Percentiles rank a stretch among this genome's conserved stretches.
Conservation (phyloP, 2,329 filamentous ascomycete genomes). For the Dissoconium aciculare region DNA sequence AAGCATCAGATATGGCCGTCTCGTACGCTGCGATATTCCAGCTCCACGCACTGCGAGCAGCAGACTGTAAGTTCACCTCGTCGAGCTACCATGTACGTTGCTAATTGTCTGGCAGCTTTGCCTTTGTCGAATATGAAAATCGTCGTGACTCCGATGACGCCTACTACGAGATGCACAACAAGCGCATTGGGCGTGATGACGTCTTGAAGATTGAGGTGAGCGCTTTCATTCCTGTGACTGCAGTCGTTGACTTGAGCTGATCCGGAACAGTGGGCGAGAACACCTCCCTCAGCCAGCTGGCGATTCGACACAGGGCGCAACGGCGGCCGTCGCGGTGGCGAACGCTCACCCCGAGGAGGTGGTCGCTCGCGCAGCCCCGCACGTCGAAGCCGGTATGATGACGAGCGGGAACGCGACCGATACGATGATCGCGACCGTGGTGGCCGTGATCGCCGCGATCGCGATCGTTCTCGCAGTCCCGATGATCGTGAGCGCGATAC, state of each 20-base stretch:
- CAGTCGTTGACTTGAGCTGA: constrained; percentile 12
- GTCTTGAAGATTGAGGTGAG: constrained; percentile 92
- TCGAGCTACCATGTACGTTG: constrained; percentile 6
- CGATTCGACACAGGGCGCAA: constrained; percentile 82
- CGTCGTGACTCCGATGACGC: constrained; percentile 96
- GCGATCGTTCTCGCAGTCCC: constrained; percentile 55
- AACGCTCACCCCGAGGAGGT: constrained; percentile 63
- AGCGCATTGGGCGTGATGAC: constrained; percentile 90
- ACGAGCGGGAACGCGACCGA: constrained; percentile 58
- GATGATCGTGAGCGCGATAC: constrained; percentile 56
- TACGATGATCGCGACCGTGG: constrained; percentile 50
- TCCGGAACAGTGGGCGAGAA: constrained; percentile 76
- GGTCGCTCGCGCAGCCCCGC: constrained; percentile 42
- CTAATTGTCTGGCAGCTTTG: constrained; percentile 51
- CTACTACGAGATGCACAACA: constrained; percentile 99
- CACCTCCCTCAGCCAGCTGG: constrained; percentile 94
- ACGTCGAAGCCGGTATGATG: constrained; percentile 52
- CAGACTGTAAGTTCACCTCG: constrained; percentile 61
- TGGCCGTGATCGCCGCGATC: constrained; percentile 53
- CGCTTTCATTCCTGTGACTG: too few species aligned
- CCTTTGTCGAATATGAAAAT: constrained; percentile 98
- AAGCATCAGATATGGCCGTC: constrained; percentile 72
- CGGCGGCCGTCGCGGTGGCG: constrained; percentile 36
- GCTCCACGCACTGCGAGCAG: constrained; percentile 86
- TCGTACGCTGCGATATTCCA: constrained; percentile 96